phyloP scores from a whole-genome alignment of 208 protist species.

The Wallacemonas rigidus region DNA sequence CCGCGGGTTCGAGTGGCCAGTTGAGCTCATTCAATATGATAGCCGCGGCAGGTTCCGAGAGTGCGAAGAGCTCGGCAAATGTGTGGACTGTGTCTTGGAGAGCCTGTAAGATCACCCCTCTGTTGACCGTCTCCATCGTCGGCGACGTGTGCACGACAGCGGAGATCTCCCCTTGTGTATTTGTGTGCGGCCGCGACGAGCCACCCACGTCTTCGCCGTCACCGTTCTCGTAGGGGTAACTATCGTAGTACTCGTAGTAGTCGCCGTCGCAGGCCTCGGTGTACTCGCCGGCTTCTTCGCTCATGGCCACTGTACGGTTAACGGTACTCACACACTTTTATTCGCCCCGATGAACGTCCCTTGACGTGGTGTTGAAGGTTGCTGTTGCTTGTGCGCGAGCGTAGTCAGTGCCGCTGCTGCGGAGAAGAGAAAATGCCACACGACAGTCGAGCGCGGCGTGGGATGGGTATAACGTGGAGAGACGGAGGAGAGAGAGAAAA shows the following conservation, averaged over 20 bases:
- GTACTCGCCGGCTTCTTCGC: not conserved
- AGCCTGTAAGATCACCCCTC: not conserved
- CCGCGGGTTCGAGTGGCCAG: conserved; percentile 7
- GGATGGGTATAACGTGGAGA: no score
- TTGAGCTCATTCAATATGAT: not conserved
- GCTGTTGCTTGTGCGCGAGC: not conserved
- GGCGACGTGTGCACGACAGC: not conserved
- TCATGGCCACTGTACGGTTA: not conserved
- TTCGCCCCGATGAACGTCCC: not conserved
- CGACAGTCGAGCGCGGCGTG: no score
- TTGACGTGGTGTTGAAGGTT: not conserved
- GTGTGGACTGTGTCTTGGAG: not conserved
- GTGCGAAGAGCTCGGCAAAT: not conserved
- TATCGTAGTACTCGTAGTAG: conserved; percentile 29
- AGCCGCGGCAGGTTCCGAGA: not conserved
- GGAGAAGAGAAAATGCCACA: no score
- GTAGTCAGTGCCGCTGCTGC: no score
- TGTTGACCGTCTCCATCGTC: conserved; percentile 9
- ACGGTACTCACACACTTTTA: not conserved
- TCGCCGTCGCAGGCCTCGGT: not conserved
- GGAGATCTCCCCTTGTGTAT: not conserved
- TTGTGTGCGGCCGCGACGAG: not conserved
- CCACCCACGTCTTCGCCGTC: not conserved
- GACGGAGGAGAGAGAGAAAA: not conserved
- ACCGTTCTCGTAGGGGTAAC: conserved; percentile 16